Percentiles rank a stretch among this genome's conserved stretches.
phyloP scores from a whole-genome alignment of 345 rosid species.

The Psidium guajava region DNA sequence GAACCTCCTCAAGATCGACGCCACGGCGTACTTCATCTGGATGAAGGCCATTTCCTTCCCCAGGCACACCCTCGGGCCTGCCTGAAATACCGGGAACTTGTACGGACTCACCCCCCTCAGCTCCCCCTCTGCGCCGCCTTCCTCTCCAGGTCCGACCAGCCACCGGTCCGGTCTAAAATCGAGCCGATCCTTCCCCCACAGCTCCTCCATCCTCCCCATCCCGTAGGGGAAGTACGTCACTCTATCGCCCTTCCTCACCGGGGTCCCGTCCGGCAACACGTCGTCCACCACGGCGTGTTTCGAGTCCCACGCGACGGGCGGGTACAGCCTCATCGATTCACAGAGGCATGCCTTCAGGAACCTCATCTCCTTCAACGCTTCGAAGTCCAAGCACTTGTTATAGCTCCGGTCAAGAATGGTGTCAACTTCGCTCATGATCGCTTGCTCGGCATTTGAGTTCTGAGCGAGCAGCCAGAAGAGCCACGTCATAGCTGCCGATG shows the following conservation, averaged over 20 bases:
- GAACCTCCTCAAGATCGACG: conserved; percentile 37
- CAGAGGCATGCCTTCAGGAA: conserved; percentile 60
- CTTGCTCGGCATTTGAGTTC: conserved; percentile 9
- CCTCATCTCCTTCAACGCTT: conserved; percentile 40
- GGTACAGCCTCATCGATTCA: conserved; percentile 58
- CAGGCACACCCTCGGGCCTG: conserved; percentile 68
- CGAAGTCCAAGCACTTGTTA: conserved; percentile 1
- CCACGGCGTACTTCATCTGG: conserved; percentile 60
- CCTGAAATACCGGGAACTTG: conserved; percentile 56
- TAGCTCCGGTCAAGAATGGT: background rate
- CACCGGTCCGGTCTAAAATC: conserved; percentile 68
- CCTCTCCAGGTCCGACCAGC: conserved; percentile 10
- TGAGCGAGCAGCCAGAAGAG: conserved; percentile 48
- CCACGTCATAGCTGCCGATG: conserved; percentile 42
- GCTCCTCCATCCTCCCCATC: conserved; percentile 57
- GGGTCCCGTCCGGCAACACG: conserved; percentile 62
- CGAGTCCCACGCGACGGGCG: conserved; percentile 50
- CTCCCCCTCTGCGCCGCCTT: conserved; percentile 25
- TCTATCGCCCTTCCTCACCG: conserved; percentile 38
- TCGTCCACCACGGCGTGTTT: conserved; percentile 28
- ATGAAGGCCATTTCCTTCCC: conserved; percentile 77
- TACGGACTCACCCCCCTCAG: conserved; percentile 34
- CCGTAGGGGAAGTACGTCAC: conserved; percentile 57
- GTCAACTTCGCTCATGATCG: conserved; percentile 22
- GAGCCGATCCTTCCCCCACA: conserved; percentile 58